phyloP scores from a whole-genome alignment of 2,329 filamentous ascomycete genomes.

The Xylaria sp. region DNA sequence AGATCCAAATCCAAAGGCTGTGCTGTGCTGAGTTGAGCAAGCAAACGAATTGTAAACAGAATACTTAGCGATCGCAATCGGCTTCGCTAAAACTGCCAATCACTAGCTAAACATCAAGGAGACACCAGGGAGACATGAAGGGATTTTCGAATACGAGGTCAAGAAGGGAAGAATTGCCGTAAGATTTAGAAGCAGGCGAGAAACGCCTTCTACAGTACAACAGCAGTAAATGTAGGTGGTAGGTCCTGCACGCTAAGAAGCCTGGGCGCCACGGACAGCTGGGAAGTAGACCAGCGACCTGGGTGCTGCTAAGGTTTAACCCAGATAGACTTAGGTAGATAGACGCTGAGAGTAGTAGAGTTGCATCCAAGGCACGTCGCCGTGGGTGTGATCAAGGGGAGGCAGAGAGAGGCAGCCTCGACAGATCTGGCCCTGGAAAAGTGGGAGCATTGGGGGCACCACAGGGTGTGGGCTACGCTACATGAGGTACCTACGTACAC shows the following conservation, averaged over 20 bases:
- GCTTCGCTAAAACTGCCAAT: not conserved
- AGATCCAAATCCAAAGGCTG: too few relatives aligned
- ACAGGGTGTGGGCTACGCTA: too few relatives aligned
- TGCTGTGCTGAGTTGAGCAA: not conserved
- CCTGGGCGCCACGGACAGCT: not conserved
- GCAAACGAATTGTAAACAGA: not conserved
- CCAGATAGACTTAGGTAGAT: too few relatives aligned
- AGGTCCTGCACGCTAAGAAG: conserved; percentile 1
- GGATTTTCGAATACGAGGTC: conserved; percentile 23
- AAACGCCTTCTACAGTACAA: not conserved
- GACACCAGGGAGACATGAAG: not conserved
- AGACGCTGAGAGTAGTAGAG: not conserved
- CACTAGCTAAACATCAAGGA: not conserved
- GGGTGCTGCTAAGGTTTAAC: too few relatives aligned
- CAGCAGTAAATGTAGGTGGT: not conserved
- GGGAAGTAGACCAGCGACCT: too few relatives aligned
- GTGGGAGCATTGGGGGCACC: not conserved
- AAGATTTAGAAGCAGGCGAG: not conserved
- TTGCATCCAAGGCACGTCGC: not conserved
- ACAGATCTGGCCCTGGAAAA: not conserved
- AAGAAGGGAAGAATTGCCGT: conserved; percentile 21
- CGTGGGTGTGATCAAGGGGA: not conserved
- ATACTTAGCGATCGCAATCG: not conserved
- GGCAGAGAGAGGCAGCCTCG: not conserved
- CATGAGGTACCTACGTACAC: not conserved